Percentiles rank a stretch among this genome's conserved stretches.
phyloP scores from a whole-genome alignment of 2,329 filamentous ascomycete species.

The Penicillium nordicum region DNA sequence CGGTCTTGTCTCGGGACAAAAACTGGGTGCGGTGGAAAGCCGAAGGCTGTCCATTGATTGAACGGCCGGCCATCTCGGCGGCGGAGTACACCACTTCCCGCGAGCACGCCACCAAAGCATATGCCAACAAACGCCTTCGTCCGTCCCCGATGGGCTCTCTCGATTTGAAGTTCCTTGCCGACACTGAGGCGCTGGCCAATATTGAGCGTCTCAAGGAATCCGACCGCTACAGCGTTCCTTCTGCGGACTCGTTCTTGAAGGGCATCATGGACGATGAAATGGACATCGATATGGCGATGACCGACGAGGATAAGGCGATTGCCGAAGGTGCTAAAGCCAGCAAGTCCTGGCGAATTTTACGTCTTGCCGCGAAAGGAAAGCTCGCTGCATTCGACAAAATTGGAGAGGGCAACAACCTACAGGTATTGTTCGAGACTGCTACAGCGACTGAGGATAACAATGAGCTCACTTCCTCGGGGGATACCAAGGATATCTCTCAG shows the following conservation, averaged over 20 bases:
- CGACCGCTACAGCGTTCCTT: slow-evolving; percentile 64
- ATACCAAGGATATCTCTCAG: slow-evolving; percentile 14
- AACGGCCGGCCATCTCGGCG: slow-evolving; percentile 67
- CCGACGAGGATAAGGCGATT: slow-evolving; percentile 57
- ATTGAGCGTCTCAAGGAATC: slow-evolving; percentile 67
- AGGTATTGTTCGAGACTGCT: slow-evolving; percentile 46
- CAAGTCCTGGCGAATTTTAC: slow-evolving; percentile 84
- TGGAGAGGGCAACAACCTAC: slow-evolving; percentile 71
- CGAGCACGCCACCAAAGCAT: slow-evolving; percentile 60
- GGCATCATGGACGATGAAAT: slow-evolving; percentile 77
- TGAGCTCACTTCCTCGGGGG: neutral
- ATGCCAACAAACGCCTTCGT: slow-evolving; percentile 68
- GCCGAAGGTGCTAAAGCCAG: slow-evolving; percentile 73
- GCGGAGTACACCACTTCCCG: slow-evolving; percentile 68
- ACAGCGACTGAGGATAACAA: slow-evolving; percentile 7
- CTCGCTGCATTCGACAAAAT: slow-evolving; percentile 81
- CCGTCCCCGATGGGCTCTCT: slow-evolving; percentile 68
- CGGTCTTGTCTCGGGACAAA: slow-evolving; percentile 90
- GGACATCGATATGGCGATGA: slow-evolving; percentile 77
- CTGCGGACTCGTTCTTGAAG: slow-evolving; percentile 65
- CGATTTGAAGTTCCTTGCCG: slow-evolving; percentile 73
- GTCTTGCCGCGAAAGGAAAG: slow-evolving; percentile 71
- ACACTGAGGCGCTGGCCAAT: slow-evolving; percentile 58
- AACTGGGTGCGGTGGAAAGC: slow-evolving; percentile 99
- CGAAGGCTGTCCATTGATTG: slow-evolving; percentile 85